Evolutionary conservation across 2,329 filamentous ascomycete genomes (phyloP).

Genomic region (Xylariales sp.): DNA sequence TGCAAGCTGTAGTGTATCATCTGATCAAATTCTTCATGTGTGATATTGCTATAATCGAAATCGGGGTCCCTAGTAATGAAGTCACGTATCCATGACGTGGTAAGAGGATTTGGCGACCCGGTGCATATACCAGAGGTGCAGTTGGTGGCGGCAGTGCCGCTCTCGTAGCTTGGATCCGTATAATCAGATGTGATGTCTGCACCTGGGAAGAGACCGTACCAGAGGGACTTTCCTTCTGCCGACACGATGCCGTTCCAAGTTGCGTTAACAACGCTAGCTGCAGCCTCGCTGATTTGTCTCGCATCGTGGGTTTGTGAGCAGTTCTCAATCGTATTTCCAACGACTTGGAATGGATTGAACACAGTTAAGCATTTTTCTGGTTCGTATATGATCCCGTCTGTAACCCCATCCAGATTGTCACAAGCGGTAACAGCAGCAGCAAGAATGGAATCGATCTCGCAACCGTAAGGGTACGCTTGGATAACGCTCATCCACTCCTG

Average conservation of each 20-base stretch:
- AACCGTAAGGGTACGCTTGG: too few species aligned
- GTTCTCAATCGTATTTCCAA: background rate
- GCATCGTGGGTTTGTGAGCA: background rate
- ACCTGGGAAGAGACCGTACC: background rate
- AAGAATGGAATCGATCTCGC: background rate
- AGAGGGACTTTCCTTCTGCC: background rate
- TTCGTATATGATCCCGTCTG: constrained; percentile 1
- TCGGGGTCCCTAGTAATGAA: background rate
- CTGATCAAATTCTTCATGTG: background rate
- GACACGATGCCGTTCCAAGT: background rate
- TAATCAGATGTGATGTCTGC: background rate
- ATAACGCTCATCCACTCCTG: too few species aligned
- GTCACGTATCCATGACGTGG: background rate
- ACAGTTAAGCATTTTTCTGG: background rate
- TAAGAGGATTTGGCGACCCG: too few species aligned
- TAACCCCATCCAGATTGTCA: background rate
- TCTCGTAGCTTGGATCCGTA: background rate
- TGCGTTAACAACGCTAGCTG: background rate
- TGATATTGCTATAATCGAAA: background rate
- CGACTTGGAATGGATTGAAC: background rate
- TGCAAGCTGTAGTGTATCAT: background rate
- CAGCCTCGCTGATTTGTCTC: background rate
- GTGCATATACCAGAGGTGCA: too few species aligned
- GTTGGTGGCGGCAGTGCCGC: background rate
- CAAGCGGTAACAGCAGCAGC: background rate